Percentiles rank a stretch among this genome's conserved stretches.
Evolutionary conservation across 805 yeast species (phyloP).

Genomic region (Cyberlindnera saturnus): DNA sequence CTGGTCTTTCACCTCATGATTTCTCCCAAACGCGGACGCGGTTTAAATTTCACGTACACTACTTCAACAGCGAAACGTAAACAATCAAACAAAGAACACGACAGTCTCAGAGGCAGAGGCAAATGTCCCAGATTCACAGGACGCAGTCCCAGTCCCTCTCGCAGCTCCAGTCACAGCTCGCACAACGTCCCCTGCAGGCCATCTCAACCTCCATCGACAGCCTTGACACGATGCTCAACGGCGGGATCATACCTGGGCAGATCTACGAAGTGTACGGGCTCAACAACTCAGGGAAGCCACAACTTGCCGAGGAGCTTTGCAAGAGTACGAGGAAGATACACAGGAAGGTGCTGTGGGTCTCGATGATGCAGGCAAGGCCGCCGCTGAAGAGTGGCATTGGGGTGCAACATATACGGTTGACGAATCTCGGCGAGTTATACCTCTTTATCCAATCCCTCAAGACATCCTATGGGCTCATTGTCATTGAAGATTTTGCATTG

Average conservation of each 20-base stretch:
- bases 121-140: constrained; percentile 4
- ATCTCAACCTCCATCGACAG: constrained; percentile 10
- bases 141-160: constrained; percentile 16
- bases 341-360: constrained; percentile 18
- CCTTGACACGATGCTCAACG: constrained; percentile 15
- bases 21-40: no score
- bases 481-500: constrained; percentile 21
- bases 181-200: constrained; percentile 15
- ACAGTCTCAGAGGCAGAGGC: background rate
- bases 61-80: background rate
- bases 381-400: background rate
- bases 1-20: no score
- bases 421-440: constrained; percentile 7
- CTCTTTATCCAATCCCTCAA: constrained; percentile 9
- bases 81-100: background rate
- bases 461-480: constrained; percentile 10
- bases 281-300: constrained; percentile 18
- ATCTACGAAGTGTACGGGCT: constrained; percentile 18
- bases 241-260: constrained; percentile 22
- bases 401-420: constrained; percentile 3
- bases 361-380: constrained; percentile 13
- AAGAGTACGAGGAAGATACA: constrained; percentile 10
- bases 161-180: constrained; percentile 7
- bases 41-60: no score
- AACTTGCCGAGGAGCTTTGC: constrained; percentile 10